Percentiles rank a stretch among this genome's conserved stretches.
Conservation (phyloP, 768 basidiomycete species). For the Multifurca ochricompacta region DNA sequence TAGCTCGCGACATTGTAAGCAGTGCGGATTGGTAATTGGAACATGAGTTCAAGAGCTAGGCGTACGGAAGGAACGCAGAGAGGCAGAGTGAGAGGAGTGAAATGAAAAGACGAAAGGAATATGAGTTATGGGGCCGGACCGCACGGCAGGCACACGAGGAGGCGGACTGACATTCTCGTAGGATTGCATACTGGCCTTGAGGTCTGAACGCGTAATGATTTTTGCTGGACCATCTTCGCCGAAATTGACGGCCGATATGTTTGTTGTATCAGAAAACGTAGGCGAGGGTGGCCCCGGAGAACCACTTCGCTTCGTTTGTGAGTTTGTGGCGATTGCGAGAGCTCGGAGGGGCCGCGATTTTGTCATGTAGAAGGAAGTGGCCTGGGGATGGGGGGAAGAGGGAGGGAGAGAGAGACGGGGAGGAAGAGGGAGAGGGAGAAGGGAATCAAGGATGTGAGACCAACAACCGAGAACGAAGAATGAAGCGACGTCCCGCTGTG, state of each 20-base stretch:
- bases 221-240: conserved; percentile 67
- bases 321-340: conserved; percentile 32
- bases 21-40: conserved; percentile 77
- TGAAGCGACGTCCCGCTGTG: too few species aligned
- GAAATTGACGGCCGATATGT: conserved; percentile 71
- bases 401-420: too few species aligned
- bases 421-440: not conserved
- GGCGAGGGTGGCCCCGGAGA: conserved; percentile 69
- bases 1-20: conserved; percentile 72
- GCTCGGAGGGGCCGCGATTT: conserved; percentile 51
- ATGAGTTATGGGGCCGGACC: not conserved
- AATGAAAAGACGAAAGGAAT: not conserved
- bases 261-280: conserved; percentile 75
- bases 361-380: conserved; percentile 31
- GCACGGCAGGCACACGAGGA: not conserved
- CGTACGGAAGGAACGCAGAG: not conserved
- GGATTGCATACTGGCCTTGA: conserved; percentile 69
- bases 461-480: too few species aligned
- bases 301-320: conserved; percentile 31
- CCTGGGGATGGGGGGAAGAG: not conserved
- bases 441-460: too few species aligned
- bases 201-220: conserved; percentile 73
- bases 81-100: not conserved
- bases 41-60: conserved; percentile 66
- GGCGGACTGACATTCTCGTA: conserved; percentile 64